Evolutionary conservation across 2,329 filamentous ascomycete species (phyloP).

Genomic region (Spiromastix sp.): DNA sequence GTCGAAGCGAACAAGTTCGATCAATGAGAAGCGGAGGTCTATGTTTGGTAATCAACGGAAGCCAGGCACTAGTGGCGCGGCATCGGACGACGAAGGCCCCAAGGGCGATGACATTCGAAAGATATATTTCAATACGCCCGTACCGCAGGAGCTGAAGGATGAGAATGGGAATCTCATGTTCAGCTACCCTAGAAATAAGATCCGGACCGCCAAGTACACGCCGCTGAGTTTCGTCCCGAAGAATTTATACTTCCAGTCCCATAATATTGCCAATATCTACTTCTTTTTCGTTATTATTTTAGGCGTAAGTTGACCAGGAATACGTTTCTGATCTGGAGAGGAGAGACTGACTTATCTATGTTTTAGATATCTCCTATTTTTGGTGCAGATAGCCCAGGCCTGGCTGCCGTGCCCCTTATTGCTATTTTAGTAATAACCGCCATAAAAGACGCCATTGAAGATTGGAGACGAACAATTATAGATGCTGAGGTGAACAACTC

Average conservation of each 20-base stretch:
- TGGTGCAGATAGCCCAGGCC: conserved; percentile 76
- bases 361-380: conserved; percentile 90
- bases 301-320: conserved; percentile 53
- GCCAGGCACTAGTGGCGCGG: conserved; percentile 21
- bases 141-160: conserved; percentile 66
- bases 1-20: conserved; percentile 50
- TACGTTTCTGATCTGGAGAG: conserved; percentile 1
- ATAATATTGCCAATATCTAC: conserved; percentile 97
- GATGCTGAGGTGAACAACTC: conserved; percentile 96
- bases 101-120: conserved; percentile 39
- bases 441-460: conserved; percentile 90
- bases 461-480: conserved; percentile 81
- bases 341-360: background rate
- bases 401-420: conserved; percentile 85
- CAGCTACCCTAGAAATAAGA: conserved; percentile 82
- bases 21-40: conserved; percentile 59
- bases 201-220: conserved; percentile 95
- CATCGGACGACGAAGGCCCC: conserved; percentile 11
- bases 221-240: conserved; percentile 91
- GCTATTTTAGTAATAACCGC: conserved; percentile 82
- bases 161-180: conserved; percentile 65
- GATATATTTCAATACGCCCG: conserved; percentile 76
- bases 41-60: conserved; percentile 27
- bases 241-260: conserved; percentile 95
- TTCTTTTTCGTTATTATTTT: conserved; percentile 95